Evolutionary conservation across 1,139 yeast species (phyloP), one percentile per base, ranked within the genome.

Genomic region (Komagataea norvegica): DNA sequence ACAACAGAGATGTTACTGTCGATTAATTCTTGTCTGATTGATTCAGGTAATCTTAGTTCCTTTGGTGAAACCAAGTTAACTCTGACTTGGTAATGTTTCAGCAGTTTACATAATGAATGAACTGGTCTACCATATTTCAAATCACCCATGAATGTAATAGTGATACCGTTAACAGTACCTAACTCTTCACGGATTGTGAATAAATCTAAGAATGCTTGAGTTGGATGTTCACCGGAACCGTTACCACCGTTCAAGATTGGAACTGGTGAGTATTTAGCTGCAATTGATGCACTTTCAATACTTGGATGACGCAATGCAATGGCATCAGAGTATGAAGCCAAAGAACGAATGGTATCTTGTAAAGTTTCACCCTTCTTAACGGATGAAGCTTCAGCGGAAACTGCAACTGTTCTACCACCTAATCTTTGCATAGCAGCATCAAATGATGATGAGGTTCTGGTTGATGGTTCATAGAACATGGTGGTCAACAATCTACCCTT

Each of bases 391-490:
- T 76, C 77, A 43, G 93, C 84, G 48, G 86, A 73, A 48, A 93
- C 83, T 38, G 94, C 77, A 52, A 93, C 85, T 51, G 89, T 96
- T 64, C 95, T 80, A 60, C 99, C 99, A 62, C 99, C 99, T 56
- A 93, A 74, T 70, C 99, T 84, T 72, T 93, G 97, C 98, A 93
- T 93, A 45, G 99, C 99, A 54, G 96, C 96, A 63, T 93, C 95
- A 61, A 93, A 93, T 2, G 97, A 89, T 18, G 96, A 79, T 14
- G 94, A 77, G 23, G 99, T 93, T 66, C 99, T 78, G 33, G 99
- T 93, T 9, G 96, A 87, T 54, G 99, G 98, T 69, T 93, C 99
- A 63, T 88, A 93, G 70, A 93, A 93, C 73, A 93, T 81, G 18
- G 97, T 91, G 36, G 96, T 87, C 59, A 93, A 72, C 38, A 93